These are phyloP conservation scores for Clausena lansium DNA, from an alignment of 345 rosid genomes.

Conservation along the genomic window DNA sequence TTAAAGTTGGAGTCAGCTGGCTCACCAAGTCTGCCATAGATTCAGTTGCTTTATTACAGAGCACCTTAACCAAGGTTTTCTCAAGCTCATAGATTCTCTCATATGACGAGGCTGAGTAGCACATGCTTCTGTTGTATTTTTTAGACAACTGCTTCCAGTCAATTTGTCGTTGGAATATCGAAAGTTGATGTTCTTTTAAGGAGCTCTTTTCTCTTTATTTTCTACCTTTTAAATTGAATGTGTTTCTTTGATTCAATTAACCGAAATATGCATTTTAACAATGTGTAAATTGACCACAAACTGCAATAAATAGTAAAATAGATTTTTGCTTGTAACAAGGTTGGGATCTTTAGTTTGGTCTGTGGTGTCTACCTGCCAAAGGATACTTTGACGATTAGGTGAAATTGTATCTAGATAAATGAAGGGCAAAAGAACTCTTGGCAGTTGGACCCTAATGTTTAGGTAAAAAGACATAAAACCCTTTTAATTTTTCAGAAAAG, in stretches of 20 bases:
- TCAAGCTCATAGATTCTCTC: conserved; percentile 38
- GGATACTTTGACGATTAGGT: no score
- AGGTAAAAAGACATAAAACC: no score
- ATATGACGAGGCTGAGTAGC: background rate
- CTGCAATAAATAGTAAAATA: no score
- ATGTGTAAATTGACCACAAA: no score
- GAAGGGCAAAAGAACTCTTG: no score
- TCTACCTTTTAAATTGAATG: background rate
- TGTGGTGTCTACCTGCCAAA: no score
- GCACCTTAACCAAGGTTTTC: conserved; percentile 58
- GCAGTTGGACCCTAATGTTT: no score
- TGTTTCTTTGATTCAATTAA: background rate
- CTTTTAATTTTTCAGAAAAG: no score
- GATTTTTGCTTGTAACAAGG: no score
- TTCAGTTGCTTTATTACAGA: conserved; percentile 70
- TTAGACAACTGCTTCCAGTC: background rate
- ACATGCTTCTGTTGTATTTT: background rate
- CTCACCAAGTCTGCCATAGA: conserved; percentile 73
- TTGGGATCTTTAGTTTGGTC: no score
- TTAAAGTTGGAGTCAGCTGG: conserved; percentile 94
- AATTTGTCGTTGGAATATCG: background rate
- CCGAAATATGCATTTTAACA: no score
- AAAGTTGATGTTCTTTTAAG: background rate
- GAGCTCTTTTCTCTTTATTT: background rate
- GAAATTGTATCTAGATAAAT: no score